phyloP scores from a whole-genome alignment of 805 yeast genomes.

The Myxozyma melibiosi region DNA sequence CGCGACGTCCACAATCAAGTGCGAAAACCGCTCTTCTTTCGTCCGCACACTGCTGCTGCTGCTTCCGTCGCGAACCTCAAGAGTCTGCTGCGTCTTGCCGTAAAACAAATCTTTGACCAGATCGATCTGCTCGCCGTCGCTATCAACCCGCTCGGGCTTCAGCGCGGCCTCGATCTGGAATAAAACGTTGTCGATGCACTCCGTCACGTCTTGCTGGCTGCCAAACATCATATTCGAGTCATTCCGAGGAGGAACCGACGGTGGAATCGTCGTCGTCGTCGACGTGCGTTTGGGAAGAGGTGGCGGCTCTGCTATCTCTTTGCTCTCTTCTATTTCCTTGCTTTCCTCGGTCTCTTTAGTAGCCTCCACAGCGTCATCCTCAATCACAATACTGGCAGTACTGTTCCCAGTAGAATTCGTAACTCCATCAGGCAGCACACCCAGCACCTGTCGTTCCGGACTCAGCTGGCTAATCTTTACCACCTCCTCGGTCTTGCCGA shows the following conservation, averaged over 20 bases:
- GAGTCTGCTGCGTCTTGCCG: constrained; percentile 80
- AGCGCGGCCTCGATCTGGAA: constrained; percentile 89
- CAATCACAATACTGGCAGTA: neutral
- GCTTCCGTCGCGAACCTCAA: constrained; percentile 43
- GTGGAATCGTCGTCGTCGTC: constrained; percentile 9
- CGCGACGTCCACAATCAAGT: constrained; percentile 80
- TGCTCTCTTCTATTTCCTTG: neutral
- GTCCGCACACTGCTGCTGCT: constrained; percentile 11
- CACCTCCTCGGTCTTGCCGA: neutral
- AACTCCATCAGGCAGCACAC: constrained; percentile 7
- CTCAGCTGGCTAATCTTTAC: neutral
- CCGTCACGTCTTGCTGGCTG: constrained; percentile 96
- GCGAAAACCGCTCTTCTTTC: constrained; percentile 74
- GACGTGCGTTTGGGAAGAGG: constrained; percentile 11
- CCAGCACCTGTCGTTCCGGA: constrained; percentile 13
- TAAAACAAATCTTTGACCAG: constrained; percentile 76
- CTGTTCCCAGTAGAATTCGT: neutral
- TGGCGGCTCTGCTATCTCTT: constrained; percentile 1
- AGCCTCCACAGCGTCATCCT: neutral
- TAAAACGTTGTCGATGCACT: constrained; percentile 91
- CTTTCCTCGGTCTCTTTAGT: neutral
- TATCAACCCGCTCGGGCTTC: constrained; percentile 64
- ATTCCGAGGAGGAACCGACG: constrained; percentile 12
- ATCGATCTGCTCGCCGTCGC: constrained; percentile 79
- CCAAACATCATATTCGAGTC: constrained; percentile 43